phyloP scores from a whole-genome alignment of 2,329 filamentous ascomycete genomes.

The Fusarium musae region DNA sequence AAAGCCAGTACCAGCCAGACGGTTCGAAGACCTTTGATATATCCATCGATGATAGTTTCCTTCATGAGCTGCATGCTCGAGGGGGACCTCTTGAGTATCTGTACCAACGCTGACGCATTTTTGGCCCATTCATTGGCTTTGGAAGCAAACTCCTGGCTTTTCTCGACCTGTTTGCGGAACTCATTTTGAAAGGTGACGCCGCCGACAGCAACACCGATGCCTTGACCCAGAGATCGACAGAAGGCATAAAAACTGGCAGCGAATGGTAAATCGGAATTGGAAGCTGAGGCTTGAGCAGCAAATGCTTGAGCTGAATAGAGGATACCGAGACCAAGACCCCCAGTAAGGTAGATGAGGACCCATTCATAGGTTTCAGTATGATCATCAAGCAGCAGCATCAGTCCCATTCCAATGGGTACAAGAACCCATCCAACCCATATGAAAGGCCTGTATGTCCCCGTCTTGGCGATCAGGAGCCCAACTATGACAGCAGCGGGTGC shows the following conservation, averaged over 20 bases:
- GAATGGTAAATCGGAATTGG: constrained; percentile 54
- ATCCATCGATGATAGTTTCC: constrained; percentile 47
- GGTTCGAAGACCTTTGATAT: constrained; percentile 47
- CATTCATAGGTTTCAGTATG: constrained; percentile 64
- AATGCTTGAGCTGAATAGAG: constrained; percentile 72
- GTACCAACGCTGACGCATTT: constrained; percentile 68
- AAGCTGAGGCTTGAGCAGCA: constrained; percentile 65
- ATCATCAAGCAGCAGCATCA: constrained; percentile 60
- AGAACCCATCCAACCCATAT: constrained; percentile 72
- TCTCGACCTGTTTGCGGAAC: constrained; percentile 62
- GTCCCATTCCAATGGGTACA: constrained; percentile 68
- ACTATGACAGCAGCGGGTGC: constrained; percentile 68
- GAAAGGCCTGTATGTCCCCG: constrained; percentile 69
- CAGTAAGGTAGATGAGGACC: constrained; percentile 70
- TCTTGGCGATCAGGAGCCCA: constrained; percentile 65
- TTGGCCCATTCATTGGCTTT: constrained; percentile 59
- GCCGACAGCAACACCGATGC: constrained; percentile 72
- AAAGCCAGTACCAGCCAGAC: constrained; percentile 50
- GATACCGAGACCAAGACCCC: constrained; percentile 71
- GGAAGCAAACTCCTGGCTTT: constrained; percentile 58
- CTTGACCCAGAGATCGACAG: constrained; percentile 68
- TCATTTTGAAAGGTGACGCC: constrained; percentile 78
- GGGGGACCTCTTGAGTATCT: constrained; percentile 57
- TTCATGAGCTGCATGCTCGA: constrained; percentile 34
- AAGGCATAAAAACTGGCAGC: constrained; percentile 75